Evolutionary conservation across 768 basidiomycete genomes (phyloP), one percentile per base, ranked within the genome.

Genomic region (Kwoniella sp.): DNA sequence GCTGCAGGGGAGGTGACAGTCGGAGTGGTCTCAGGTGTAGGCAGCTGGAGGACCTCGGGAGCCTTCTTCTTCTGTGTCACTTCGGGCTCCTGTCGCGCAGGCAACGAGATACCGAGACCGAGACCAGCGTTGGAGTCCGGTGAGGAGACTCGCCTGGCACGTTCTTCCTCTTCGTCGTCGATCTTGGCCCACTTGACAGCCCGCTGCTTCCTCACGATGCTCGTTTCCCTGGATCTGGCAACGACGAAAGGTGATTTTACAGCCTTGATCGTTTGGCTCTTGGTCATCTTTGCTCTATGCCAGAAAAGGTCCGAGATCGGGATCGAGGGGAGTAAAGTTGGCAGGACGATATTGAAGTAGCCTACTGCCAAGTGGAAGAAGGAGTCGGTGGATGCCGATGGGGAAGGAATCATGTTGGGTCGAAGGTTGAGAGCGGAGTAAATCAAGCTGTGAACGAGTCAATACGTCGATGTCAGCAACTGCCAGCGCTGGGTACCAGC

Each of bases 361-460:
- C 88, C 87, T 61, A 90, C 86, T n/a, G 88, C 86, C 34, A 91
- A 84, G 82, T 88, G 90, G 87, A 89, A 91, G 82, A 90, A 90
- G 12, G 90, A 91, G 66, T 28, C 81, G 34, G 71, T 59, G 25
- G 57, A 51, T 11, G 58, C 2, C 15, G 58, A 26, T 9, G 58
- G 20, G 12, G 52, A 41, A 58, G 69, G 59, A n/a, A 55, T 81
- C 38, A 82, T 71, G 74, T 86, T 85, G 4, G 88, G 87, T 2
- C 91, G 86, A 41, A 92, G 82, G 79, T 92, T 93, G 55, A 92
- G 82, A 13, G 92, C 90, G 8, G 90, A 90, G 78, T 93, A 93
- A 86, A 93, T 88, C 87, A 92, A 86, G 61, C 87, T 88, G 63
- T 59, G 63, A 52, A 68, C 31, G 51, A 25, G n/a, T 8, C n/a